phyloP scores from a whole-genome alignment of 2,329 filamentous ascomycete genomes.

The Calonectria pseudoturangicola region DNA sequence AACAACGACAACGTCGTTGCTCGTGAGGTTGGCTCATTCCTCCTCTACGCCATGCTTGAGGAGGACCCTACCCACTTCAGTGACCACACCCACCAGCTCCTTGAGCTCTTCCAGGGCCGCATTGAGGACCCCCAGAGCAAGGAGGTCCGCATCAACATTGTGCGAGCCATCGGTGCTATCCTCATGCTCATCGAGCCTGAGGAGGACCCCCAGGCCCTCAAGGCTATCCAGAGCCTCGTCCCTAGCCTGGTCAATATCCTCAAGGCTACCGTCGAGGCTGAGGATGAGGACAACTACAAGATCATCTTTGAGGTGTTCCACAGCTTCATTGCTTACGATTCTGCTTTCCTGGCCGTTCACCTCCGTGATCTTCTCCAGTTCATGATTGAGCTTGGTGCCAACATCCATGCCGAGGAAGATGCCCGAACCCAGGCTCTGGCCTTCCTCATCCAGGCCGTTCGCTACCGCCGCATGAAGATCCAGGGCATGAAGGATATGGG shows the following conservation, averaged over 20 bases:
- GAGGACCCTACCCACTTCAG: conserved; percentile 89
- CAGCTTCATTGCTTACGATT: conserved; percentile 92
- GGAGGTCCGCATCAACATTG: conserved; percentile 95
- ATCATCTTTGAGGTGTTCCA: conserved; percentile 98
- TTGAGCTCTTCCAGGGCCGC: conserved; percentile 88
- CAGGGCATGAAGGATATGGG: conserved; percentile 91
- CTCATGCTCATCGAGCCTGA: conserved; percentile 92
- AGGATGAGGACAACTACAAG: conserved; percentile 91
- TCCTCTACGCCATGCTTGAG: conserved; percentile 94
- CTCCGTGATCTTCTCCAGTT: conserved; percentile 93
- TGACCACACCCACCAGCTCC: conserved; percentile 86
- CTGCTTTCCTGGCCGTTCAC: conserved; percentile 86
- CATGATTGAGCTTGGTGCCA: conserved; percentile 91
- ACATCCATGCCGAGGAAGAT: conserved; percentile 87
- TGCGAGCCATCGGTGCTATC: conserved; percentile 91
- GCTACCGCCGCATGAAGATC: conserved; percentile 96
- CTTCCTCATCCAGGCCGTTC: conserved; percentile 94
- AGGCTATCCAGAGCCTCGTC: conserved; percentile 85
- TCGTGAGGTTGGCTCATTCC: conserved; percentile 93
- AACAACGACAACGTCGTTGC: conserved; percentile 84
- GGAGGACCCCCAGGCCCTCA: conserved; percentile 84
- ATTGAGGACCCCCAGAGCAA: conserved; percentile 93
- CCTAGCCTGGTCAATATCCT: conserved; percentile 93
- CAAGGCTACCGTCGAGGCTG: conserved; percentile 86
- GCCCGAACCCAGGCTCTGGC: conserved; percentile 91